Evolutionary conservation across 2,329 filamentous ascomycete species (phyloP).

Genomic region (Aspergillus terreus): DNA sequence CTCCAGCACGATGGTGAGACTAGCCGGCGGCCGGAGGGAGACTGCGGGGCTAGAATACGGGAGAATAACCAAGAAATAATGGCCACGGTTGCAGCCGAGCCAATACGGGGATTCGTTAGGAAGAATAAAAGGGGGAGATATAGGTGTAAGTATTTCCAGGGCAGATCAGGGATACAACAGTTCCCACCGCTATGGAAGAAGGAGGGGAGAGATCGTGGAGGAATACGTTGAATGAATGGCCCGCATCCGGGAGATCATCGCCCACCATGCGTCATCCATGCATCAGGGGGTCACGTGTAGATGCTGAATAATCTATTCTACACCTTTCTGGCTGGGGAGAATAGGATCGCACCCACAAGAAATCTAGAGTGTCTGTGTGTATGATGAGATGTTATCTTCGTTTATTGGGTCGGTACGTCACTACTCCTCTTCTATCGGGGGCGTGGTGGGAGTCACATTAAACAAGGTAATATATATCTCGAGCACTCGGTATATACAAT

Average conservation of each 20-base stretch:
- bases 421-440: too few species aligned
- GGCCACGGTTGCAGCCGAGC: neutral
- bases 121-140: neutral
- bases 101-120: neutral
- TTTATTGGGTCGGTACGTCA: too few species aligned
- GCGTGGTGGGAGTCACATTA: too few species aligned
- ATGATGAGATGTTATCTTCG: too few species aligned
- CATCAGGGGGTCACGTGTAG: constrained; percentile 25
- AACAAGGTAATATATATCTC: too few species aligned
- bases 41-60: neutral
- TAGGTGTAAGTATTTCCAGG: neutral
- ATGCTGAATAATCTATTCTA: neutral
- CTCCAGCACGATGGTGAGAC: constrained; percentile 14
- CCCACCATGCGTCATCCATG: constrained; percentile 29
- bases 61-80: neutral
- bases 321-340: too few species aligned
- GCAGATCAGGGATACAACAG: neutral
- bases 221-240: constrained; percentile 10
- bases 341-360: too few species aligned
- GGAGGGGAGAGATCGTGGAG: constrained; percentile 15
- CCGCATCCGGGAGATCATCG: constrained; percentile 28
- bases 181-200: neutral
- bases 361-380: too few species aligned
- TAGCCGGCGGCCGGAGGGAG: constrained; percentile 8
- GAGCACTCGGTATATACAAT: too few species aligned